Evolutionary conservation across 495 filamentous ascomycete genomes (phyloP).

Genomic region (Apiosordaria backusii): DNA sequence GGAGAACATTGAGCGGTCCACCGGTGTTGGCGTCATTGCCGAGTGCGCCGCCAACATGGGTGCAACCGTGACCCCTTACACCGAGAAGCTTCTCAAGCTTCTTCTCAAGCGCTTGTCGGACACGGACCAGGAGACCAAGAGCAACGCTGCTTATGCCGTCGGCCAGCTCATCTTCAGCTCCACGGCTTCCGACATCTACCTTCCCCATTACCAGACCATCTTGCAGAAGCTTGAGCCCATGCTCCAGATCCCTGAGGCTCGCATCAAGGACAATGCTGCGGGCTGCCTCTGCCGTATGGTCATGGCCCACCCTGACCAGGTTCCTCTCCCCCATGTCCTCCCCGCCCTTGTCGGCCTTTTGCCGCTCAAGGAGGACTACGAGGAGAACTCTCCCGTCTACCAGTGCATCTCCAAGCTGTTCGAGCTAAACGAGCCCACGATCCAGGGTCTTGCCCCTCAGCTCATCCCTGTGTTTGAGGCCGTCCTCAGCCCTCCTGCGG

Average conservation of each 20-base stretch:
- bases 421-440: slow-evolving; percentile 64
- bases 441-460: slow-evolving; percentile 70
- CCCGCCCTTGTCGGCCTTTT: slow-evolving; percentile 74
- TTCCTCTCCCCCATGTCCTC: slow-evolving; percentile 76
- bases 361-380: slow-evolving; percentile 89
- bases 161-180: slow-evolving; percentile 81
- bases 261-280: slow-evolving; percentile 87
- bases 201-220: slow-evolving; percentile 71
- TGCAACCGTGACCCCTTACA: slow-evolving; percentile 69
- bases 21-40: slow-evolving; percentile 84
- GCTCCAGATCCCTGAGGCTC: slow-evolving; percentile 67
- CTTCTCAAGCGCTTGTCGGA: slow-evolving; percentile 84
- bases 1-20: slow-evolving; percentile 80
- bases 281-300: slow-evolving; percentile 94
- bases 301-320: slow-evolving; percentile 68
- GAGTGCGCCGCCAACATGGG: slow-evolving; percentile 90
- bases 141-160: slow-evolving; percentile 87
- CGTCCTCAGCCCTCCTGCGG: slow-evolving; percentile 72
- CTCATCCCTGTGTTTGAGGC: slow-evolving; percentile 77
- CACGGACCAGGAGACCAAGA: slow-evolving; percentile 87
- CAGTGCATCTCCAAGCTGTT: slow-evolving; percentile 84
- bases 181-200: slow-evolving; percentile 63
- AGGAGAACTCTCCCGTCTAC: slow-evolving; percentile 93
- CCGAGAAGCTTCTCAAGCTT: slow-evolving; percentile 68
- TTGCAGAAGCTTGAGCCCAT: slow-evolving; percentile 79